phyloP scores from a whole-genome alignment of 805 yeast species.

The Millerozyma acaciae region DNA sequence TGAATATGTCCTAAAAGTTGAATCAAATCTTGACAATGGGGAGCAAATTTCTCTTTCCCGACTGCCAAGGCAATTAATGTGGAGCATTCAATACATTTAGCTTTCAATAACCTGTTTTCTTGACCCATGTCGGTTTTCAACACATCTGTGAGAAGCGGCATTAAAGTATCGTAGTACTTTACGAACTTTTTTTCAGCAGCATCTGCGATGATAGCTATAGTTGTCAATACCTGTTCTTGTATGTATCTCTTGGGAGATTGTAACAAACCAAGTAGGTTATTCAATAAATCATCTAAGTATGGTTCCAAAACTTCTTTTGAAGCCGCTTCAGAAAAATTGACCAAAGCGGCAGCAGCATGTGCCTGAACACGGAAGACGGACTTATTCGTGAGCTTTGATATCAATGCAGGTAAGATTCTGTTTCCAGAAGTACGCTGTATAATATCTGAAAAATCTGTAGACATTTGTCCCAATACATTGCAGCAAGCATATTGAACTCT shows the following conservation, averaged over 20 bases:
- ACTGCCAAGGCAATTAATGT: slow-evolving; percentile 93
- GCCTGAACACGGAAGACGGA: slow-evolving; percentile 92
- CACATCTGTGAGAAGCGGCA: slow-evolving; percentile 82
- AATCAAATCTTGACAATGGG: slow-evolving; percentile 71
- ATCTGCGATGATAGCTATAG: slow-evolving; percentile 95
- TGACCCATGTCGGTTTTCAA: slow-evolving; percentile 73
- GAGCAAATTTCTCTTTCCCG: slow-evolving; percentile 81
- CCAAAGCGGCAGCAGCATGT: slow-evolving; percentile 98
- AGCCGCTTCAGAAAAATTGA: slow-evolving; percentile 91
- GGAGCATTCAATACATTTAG: slow-evolving; percentile 94
- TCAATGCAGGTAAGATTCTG: slow-evolving; percentile 80
- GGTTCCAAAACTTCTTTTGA: slow-evolving; percentile 85
- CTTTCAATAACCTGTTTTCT: slow-evolving; percentile 76
- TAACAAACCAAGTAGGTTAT: slow-evolving; percentile 68
- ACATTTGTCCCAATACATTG: slow-evolving; percentile 94
- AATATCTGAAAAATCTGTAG: slow-evolving; percentile 90
- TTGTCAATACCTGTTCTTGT: slow-evolving; percentile 95
- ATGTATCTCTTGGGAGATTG: slow-evolving; percentile 88
- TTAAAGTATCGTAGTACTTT: slow-evolving; percentile 90
- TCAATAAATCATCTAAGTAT: slow-evolving; percentile 77
- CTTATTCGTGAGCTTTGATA: slow-evolving; percentile 67
- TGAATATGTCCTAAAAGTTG: slow-evolving; percentile 72
- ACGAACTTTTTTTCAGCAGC: slow-evolving; percentile 86
- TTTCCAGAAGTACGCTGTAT: slow-evolving; percentile 80
- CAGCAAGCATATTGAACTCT: slow-evolving; percentile 97